A percentile compares a stretch with the other conserved stretches of the same genome.
Evolutionary conservation across 2,329 filamentous ascomycete species (phyloP).

Genomic region (Microsporum audouinii): DNA sequence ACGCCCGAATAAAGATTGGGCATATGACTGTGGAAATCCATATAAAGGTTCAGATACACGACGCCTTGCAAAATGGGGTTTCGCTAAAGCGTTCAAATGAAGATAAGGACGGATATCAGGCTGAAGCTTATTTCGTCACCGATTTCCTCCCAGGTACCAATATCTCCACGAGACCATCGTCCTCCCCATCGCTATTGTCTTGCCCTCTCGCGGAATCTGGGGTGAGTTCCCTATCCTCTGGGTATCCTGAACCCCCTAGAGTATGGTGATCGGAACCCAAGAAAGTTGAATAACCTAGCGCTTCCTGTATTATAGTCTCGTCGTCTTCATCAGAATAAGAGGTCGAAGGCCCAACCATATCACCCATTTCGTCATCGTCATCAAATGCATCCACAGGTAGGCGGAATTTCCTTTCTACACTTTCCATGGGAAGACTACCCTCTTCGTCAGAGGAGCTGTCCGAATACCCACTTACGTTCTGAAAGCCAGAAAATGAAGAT

Average conservation of each 20-base stretch:
- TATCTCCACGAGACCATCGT: slow-evolving; percentile 37
- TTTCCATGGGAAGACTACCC: slow-evolving; percentile 23
- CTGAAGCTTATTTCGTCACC: neutral
- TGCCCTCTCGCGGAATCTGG: slow-evolving; percentile 26
- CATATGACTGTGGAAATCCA: neutral
- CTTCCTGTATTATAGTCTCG: slow-evolving; percentile 47
- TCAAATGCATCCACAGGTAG: slow-evolving; percentile 48
- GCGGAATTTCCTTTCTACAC: slow-evolving; percentile 32
- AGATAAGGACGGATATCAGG: neutral
- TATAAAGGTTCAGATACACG: slow-evolving; percentile 1
- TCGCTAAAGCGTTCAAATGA: neutral
- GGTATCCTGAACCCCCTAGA: slow-evolving; percentile 12
- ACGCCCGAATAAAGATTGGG: neutral
- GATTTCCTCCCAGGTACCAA: slow-evolving; percentile 32
- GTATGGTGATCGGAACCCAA: slow-evolving; percentile 29
- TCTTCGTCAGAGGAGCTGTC: slow-evolving; percentile 34
- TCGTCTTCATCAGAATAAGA: slow-evolving; percentile 42
- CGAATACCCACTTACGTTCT: slow-evolving; percentile 28
- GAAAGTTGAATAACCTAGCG: slow-evolving; percentile 59
- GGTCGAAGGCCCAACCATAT: slow-evolving; percentile 34
- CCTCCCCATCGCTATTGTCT: slow-evolving; percentile 33
- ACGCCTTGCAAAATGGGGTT: neutral
- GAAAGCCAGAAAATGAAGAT: slow-evolving; percentile 30
- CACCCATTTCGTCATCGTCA: slow-evolving; percentile 40
- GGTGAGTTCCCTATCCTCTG: slow-evolving; percentile 17